Conservation (phyloP, 2,329 filamentous ascomycete genomes). For the Pezicula radicicola region DNA sequence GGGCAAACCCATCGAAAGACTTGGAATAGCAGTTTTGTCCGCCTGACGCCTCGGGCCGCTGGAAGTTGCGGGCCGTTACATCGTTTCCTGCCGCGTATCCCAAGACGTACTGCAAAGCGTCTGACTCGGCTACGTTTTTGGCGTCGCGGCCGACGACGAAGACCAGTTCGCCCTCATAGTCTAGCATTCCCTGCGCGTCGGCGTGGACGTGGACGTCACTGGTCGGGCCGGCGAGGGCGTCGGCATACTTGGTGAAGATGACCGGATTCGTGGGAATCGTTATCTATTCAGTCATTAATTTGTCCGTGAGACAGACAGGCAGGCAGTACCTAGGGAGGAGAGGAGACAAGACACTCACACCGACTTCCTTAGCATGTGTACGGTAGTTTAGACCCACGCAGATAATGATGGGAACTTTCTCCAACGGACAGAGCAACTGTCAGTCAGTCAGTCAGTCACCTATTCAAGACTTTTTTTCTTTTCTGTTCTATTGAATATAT, state of each 20-base stretch:
- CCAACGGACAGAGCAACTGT: neutral
- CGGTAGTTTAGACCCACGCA: constrained; percentile 59
- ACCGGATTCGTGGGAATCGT: too few species aligned
- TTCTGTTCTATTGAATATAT: neutral
- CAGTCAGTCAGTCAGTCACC: neutral
- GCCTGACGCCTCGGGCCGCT: constrained; percentile 28
- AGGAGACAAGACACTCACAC: neutral
- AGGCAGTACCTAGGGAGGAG: too few species aligned
- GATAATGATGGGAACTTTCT: constrained; percentile 41
- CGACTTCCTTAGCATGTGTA: constrained; percentile 37
- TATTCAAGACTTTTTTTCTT: neutral
- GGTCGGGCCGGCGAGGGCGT: too few species aligned
- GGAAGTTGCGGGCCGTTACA: constrained; percentile 35
- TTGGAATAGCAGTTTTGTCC: constrained; percentile 40
- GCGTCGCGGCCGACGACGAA: neutral
- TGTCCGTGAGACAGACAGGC: too few species aligned
- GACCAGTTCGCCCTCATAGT: too few species aligned
- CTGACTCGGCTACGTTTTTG: neutral
- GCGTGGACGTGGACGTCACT: too few species aligned
- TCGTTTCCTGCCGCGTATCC: constrained; percentile 42
- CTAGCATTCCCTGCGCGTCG: too few species aligned
- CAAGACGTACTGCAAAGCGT: constrained; percentile 39
- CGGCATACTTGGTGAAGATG: too few species aligned
- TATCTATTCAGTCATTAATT: too few species aligned
- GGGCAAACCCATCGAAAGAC: constrained; percentile 40